Evolutionary conservation across 163 green algal genomes (phyloP), one percentile per base, ranked within the genome.

Genomic region (Chlorella variabilis): DNA sequence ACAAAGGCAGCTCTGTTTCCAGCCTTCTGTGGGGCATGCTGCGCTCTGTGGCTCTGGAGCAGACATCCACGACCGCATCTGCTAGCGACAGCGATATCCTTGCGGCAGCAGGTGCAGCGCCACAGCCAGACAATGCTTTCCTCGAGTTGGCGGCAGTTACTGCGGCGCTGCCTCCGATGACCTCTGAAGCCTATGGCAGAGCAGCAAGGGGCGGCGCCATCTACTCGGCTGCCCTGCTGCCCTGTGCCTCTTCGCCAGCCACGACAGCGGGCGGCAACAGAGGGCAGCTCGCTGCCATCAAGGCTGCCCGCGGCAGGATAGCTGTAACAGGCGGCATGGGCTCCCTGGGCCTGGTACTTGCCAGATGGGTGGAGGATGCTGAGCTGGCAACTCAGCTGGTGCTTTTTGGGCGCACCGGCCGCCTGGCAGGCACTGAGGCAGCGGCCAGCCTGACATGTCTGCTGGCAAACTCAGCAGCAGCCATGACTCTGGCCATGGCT

Each of bases 251-350:
- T 36, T 9, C n/a, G 13, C 31, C 31, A 27, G 39, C 17, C 13
- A 7, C 29, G 13, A 18, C 41, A 66, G 41, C 8, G 31, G 27
- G 51, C 29, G 8, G 39, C 38, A 39, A 29, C 2, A 4, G 18
- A 36, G 38, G 38, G 27, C 75, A 34, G 9, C 41, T 73, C 29
- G 41, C 31, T 20, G 58, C 75, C 4, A 49, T 81, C 31, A 41
- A 36, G 29, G 75, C 39, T 2, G 41, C 58, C 29, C 62, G 15
- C 11, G 80, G 78, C 56, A 65, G 71, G 7, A 75, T 89, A 8
- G 71, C 93, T 0, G 73, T 96, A 54, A 96, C 87, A 0, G 92
- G 92, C 45, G 92, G 92, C 61, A 84, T 87, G 27, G 92, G 92
- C 11, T 85, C 88, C 0, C 78, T 96, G 17, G 92, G 91, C 36